These are phyloP conservation scores for Prunus mira DNA, from an alignment of 306 rosid genomes.

Conservation along the genomic window DNA sequence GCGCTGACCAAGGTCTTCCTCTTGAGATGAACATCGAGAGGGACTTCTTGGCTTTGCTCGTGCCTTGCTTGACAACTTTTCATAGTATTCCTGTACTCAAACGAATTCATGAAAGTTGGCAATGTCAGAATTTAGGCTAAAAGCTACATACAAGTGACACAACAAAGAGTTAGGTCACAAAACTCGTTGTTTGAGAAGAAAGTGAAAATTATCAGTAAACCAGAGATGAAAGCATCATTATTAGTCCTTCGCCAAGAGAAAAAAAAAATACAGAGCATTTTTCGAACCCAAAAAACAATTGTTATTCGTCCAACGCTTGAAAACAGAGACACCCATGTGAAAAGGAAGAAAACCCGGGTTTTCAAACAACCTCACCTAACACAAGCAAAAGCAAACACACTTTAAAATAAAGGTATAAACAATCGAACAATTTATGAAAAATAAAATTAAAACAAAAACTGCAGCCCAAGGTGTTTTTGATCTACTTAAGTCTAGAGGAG, in stretches of 20 bases:
- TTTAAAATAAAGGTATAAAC: constrained; percentile 11
- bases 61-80: constrained; percentile 79
- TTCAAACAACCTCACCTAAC: constrained; percentile 36
- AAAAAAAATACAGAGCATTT: neutral
- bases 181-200: neutral
- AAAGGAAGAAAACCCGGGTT: constrained; percentile 21
- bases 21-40: constrained; percentile 57
- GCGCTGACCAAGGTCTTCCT: constrained; percentile 79
- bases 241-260: neutral
- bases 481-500: neutral
- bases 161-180: neutral
- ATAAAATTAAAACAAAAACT: neutral
- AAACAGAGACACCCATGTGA: constrained; percentile 17
- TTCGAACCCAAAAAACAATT: neutral
- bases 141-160: neutral
- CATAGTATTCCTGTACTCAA: constrained; percentile 65
- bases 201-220: neutral
- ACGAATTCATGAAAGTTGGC: neutral
- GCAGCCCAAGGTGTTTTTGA: neutral
- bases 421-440: neutral
- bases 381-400: constrained; percentile 3
- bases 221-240: neutral
- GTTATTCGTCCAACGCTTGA: neutral
- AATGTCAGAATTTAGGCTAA: neutral
- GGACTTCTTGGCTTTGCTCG: constrained; percentile 83